These are phyloP conservation scores for Rhodocollybia butyracea DNA, from an alignment of 768 basidiomycete genomes.

Conservation along the genomic window DNA sequence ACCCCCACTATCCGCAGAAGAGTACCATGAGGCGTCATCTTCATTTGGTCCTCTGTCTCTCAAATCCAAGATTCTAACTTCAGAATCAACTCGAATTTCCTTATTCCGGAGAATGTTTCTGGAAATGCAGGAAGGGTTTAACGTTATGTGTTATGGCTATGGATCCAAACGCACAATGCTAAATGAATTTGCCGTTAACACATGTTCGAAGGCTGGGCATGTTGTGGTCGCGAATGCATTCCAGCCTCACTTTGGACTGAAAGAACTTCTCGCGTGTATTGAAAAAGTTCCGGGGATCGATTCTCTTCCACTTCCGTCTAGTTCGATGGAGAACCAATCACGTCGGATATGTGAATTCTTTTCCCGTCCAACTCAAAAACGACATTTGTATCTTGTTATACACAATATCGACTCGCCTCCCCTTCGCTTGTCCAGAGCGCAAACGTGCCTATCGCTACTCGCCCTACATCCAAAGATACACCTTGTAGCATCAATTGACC, in stretches of 20 bases:
- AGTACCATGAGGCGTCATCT: slow-evolving; percentile 41
- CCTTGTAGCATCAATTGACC: slow-evolving; percentile 82
- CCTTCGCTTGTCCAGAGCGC: slow-evolving; percentile 61
- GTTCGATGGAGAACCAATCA: slow-evolving; percentile 57
- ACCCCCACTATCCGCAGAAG: slow-evolving; percentile 65
- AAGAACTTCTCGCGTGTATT: slow-evolving; percentile 64
- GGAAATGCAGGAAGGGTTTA: slow-evolving; percentile 84
- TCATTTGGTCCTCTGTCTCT: slow-evolving; percentile 27
- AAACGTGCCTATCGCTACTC: slow-evolving; percentile 67
- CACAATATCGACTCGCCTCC: slow-evolving; percentile 86
- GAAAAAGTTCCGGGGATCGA: slow-evolving; percentile 45
- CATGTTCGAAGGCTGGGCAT: slow-evolving; percentile 58
- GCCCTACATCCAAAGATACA: slow-evolving; percentile 76
- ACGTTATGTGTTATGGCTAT: slow-evolving; percentile 82
- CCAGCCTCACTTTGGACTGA: slow-evolving; percentile 63
- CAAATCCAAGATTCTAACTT: slow-evolving; percentile 29
- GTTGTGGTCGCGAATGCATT: slow-evolving; percentile 80
- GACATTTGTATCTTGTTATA: slow-evolving; percentile 71
- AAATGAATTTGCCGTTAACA: slow-evolving; percentile 65
- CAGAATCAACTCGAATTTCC: slow-evolving; percentile 26
- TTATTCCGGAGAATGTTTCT: slow-evolving; percentile 58
- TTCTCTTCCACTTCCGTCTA: slow-evolving; percentile 29
- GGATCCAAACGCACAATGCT: slow-evolving; percentile 82
- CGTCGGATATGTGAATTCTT: slow-evolving; percentile 67
- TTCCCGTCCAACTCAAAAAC: slow-evolving; percentile 29